phyloP scores from a whole-genome alignment of 805 yeast genomes.

The Yamadazyma olivae region DNA sequence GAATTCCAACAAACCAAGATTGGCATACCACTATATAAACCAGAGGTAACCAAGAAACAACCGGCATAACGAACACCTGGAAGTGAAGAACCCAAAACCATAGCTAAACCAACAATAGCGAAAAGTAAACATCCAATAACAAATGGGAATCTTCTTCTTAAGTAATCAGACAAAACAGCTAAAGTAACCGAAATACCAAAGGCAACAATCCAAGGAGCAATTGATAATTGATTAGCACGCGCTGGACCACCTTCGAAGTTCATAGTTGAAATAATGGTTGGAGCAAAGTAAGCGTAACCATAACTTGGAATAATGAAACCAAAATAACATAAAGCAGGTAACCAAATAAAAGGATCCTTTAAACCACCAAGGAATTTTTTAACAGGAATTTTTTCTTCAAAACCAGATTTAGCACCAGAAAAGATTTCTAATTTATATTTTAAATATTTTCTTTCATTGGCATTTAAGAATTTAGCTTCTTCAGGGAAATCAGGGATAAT shows the following conservation, averaged over 20 bases:
- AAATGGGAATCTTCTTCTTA: constrained; percentile 44
- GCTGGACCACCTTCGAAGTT: constrained; percentile 61
- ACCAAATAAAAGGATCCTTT: constrained; percentile 58
- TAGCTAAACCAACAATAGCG: constrained; percentile 53
- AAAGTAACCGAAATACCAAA: constrained; percentile 61
- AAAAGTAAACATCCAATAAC: constrained; percentile 25
- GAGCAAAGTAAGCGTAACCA: constrained; percentile 72
- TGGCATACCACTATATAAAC: constrained; percentile 67
- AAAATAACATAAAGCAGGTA: constrained; percentile 61
- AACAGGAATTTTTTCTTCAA: constrained; percentile 44
- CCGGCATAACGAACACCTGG: constrained; percentile 55
- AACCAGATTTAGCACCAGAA: constrained; percentile 42
- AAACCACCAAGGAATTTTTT: constrained; percentile 47
- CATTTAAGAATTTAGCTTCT: constrained; percentile 48
- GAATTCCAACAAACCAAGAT: constrained; percentile 65
- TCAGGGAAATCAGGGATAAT: constrained; percentile 72
- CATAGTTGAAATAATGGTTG: constrained; percentile 58
- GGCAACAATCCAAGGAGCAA: constrained; percentile 82
- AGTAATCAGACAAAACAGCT: constrained; percentile 62
- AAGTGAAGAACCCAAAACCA: constrained; percentile 47
- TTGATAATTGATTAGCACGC: constrained; percentile 71
- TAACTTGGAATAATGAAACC: constrained; percentile 69
- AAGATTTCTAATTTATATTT: constrained; percentile 53
- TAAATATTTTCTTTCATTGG: constrained; percentile 52
- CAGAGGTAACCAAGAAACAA: constrained; percentile 56